These are phyloP conservation scores for Daldinia childiae DNA, from an alignment of 495 filamentous ascomycete species.

Conservation along the genomic window DNA sequence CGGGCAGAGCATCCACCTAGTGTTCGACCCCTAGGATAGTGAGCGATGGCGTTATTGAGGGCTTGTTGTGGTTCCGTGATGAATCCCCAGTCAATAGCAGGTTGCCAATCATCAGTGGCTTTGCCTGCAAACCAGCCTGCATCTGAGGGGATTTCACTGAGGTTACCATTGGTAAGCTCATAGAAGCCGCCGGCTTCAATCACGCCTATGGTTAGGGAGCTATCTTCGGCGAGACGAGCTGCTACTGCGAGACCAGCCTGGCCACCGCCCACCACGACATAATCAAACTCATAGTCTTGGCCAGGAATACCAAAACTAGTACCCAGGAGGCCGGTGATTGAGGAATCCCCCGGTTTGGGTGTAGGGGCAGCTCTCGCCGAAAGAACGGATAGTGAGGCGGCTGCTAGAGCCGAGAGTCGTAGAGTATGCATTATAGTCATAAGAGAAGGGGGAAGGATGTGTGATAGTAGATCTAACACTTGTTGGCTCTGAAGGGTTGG, in stretches of 20 bases:
- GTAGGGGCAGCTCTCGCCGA: neutral
- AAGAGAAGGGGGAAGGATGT: neutral
- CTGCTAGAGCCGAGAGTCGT: neutral
- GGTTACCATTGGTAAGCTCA: neutral
- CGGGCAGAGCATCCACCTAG: neutral
- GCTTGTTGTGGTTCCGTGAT: neutral
- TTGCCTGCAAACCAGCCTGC: neutral
- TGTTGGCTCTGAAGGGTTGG: neutral
- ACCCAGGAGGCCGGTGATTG: neutral
- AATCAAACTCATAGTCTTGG: neutral
- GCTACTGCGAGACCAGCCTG: neutral
- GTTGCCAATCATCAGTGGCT: neutral
- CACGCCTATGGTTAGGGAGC: neutral
- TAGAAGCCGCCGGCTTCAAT: neutral
- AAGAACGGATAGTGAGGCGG: neutral
- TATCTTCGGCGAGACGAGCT: neutral
- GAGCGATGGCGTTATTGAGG: neutral
- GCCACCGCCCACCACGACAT: neutral
- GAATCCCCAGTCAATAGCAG: neutral
- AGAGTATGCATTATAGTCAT: neutral
- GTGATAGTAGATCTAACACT: neutral
- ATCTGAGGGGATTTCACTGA: neutral
- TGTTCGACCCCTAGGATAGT: neutral
- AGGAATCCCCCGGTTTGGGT: neutral
- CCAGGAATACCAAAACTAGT: neutral